Evolutionary conservation across 2,329 filamentous ascomycete species (phyloP).

Genomic region (Fusarium sp.): DNA sequence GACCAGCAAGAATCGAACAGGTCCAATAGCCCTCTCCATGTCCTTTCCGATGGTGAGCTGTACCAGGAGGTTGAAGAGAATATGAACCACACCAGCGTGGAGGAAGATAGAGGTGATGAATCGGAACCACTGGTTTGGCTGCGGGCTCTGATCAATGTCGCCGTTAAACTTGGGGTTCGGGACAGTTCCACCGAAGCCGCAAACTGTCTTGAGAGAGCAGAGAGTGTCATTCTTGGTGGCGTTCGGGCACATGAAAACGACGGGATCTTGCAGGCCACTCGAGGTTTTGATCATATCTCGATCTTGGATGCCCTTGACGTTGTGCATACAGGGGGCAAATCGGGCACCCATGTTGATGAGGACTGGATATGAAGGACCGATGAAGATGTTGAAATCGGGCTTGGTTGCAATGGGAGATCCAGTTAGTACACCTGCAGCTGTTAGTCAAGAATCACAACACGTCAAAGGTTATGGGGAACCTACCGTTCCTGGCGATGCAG

Average conservation of each 20-base stretch:
- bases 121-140: constrained; percentile 94
- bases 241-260: constrained; percentile 82
- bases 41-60: constrained; percentile 90
- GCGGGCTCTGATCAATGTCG: constrained; percentile 58
- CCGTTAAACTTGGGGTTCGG: constrained; percentile 70
- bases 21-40: constrained; percentile 90
- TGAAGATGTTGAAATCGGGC: constrained; percentile 94
- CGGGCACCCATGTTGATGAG: constrained; percentile 97
- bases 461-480: constrained; percentile 40
- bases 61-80: constrained; percentile 91
- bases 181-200: constrained; percentile 75
- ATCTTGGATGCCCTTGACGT: constrained; percentile 70
- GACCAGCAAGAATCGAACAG: constrained; percentile 85
- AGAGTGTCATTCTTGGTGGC: constrained; percentile 66
- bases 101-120: constrained; percentile 97
- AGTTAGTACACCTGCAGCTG: constrained; percentile 71
- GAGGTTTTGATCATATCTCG: constrained; percentile 40
- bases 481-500: constrained; percentile 85
- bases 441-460: constrained; percentile 15
- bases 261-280: not conserved
- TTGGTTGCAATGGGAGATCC: constrained; percentile 79
- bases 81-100: constrained; percentile 92
- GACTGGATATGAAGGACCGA: constrained; percentile 87
- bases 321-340: constrained; percentile 95
- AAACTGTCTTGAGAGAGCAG: constrained; percentile 81